Base-by-base conservation (phyloP, 331 rosid genomes). In the Rhamnella rubrinervis region DNA sequence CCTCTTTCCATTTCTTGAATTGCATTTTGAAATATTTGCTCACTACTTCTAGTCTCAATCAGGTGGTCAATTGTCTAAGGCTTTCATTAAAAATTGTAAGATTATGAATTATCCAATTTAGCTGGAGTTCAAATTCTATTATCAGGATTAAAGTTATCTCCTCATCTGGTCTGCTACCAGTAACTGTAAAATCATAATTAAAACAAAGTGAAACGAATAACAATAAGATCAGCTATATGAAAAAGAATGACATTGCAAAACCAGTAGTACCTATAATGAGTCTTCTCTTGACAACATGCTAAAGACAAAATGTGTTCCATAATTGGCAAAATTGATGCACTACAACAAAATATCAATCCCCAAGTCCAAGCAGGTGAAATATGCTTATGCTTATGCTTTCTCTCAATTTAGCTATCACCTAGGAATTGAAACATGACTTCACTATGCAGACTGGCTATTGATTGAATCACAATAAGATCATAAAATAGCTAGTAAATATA, bases 31-130 rank as follows among this genome's bases (percentile, higher is more conserved):
- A n/a, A n/a, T n/a, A n/a, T n/a, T n/a, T n/a, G n/a, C n/a, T n/a
- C n/a, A 63, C 97, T 91, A 61, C 87, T 91, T 84, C 98, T 97
- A 68, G 98, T 93, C 84, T 93, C 98, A 72, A 93, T 93, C 55
- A 93, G 92, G 76, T 77, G 67, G 81, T 93, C 98, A 67, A 93
- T 93, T 41, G 90, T 88, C 98, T 93, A 67, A 75, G 19, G 71
- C 28, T 57, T 62, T 58, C 75, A 66, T 64, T 68, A 66, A 73
- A n/a, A 85, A 47, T 16, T 6, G 65, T 16, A 69, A 51, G 68
- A 68, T 84, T 73, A 84, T 51, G 72, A 78, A 75, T 39, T 28
- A 77, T 56, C 52, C 75, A 75, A 6, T 19, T 25, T 25, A 21
- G 13, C 52, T 56, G 21, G 28, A 67, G 50, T 39, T 62, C 57